Evolutionary conservation across 2,329 filamentous ascomycete species (phyloP), one percentile per base, ranked within the genome.

Genomic region (Tolypocladium sp.): DNA sequence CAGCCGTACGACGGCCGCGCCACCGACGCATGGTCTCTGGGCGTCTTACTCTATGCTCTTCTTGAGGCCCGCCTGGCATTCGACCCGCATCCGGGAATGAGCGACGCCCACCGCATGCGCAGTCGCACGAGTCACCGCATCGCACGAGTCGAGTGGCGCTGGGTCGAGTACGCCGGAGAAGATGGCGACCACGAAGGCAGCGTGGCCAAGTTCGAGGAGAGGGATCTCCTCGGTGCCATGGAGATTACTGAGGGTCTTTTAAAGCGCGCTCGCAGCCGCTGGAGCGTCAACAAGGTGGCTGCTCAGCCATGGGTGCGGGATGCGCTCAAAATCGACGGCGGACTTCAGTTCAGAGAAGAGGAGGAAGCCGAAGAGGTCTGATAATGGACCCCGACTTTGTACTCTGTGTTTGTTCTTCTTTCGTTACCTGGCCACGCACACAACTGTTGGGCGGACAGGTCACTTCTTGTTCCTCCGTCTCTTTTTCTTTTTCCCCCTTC

Each of bases 41-140:
- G 94, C 57, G 94, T 99, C 1, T 77, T 97, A 3, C 82, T 97
- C 0, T 99, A 97, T 70, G 92, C 94, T 2, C 83, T 97, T 4
- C 87, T 97, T 73, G 94, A 99, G 75, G 89, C 89, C n/a, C 83
- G 93, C 35, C 76, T 99, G 22, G 94, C 94, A 0, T 99, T 99
- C 66, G 94, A 99, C 70, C 90, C 92, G 0, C 84, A 90, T 6
- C 92, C 93, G 0, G 88, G 89, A 20, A 89, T 90, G 66, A 88
- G 86, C 55, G 91, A 92, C 66, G 85, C 85, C 33, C 83, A 88
- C 63, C 85, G 88, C 65, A 88, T 91, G 82, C 80, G 89, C 66
- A 92, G 89, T 65, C 82, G 91, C 58, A 93, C 91, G 0, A 93
- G 89, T 57, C 94, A 99, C 71, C 87, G 92, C n/a, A 97, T 99